Evolutionary conservation across 306 rosid genomes (phyloP), one percentile per base, ranked within the genome.

Genomic region (Rubus idaeus): DNA sequence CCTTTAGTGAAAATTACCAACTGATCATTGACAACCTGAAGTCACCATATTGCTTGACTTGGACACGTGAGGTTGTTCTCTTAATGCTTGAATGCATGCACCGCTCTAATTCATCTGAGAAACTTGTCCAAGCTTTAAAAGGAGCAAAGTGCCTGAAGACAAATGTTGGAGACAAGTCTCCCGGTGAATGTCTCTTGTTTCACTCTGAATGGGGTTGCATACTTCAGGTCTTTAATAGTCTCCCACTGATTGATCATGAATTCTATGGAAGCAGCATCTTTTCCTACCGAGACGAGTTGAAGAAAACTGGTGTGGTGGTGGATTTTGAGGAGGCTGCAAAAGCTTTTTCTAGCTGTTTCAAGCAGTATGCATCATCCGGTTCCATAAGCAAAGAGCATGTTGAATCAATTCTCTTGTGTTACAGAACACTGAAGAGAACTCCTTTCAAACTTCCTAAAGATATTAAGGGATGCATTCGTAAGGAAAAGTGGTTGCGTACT

Each of bases 191-290:
- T 81, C 81, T 85, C 86, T 73, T 88, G 76, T 77, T 9, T n/a
- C 84, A 90, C 21, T 74, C 84, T 35, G 75, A 72, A 18, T 93
- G 95, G 95, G 96, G 85, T 41, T 80, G 91, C 82, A 81, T 93
- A 72, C 77, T 90, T 21, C 79, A 85, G 68, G 89, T 91, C 7
- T 87, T 93, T 74, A 5, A 30, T 42, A 84, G 82, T 58, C 75
- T 88, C 39, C 89, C 95, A 3, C 11, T 91, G 77, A 82, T 93
- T 42, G 91, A 88, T 81, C 47, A 64, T 49, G 21, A 50, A 35
- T 88, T 82, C 79, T 89, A 91, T 47, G 91, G 90, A 30, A 18
- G 12, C 44, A 17, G 45, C 47, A 70, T 89, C 41, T 56, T 51
- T 20, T 5, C 2, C 13, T 89, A 74, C 84, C 74, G 26, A 73